Base-by-base conservation (phyloP, 139 green algal species). In the Protoeuglena noctilucae region DNA sequence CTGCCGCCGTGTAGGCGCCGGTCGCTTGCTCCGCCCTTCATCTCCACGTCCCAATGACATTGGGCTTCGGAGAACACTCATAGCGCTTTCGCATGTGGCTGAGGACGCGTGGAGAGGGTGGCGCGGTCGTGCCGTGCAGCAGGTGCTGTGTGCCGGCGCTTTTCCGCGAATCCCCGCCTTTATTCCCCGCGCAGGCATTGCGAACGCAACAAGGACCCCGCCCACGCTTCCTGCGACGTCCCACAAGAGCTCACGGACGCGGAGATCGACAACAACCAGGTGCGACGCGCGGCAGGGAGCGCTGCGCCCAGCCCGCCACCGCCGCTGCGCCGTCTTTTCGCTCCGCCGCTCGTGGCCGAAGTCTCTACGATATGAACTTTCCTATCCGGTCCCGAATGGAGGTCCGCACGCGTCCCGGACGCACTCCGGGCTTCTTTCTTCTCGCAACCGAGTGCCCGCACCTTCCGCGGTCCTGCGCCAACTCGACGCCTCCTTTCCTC, bases 181-280 rank as follows among this genome's bases (percentile, higher is more conserved):
- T n/a, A n/a, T 24, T 55, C 19, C 7, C 17, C 49, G 25, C 34
- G 57, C 67, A 93, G 83, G 83, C 79, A 72, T 59, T 95, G 86
- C 58, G 56, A 80, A 12, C 19, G 75, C 46, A 95, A 93, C 51
- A 75, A 80, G 4, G 72, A 89, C 63, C 18, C 55, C 19, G 40
- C 30, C 0, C 85, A 82, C 45, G 70, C 70, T 22, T 78, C 43
- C 40, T 95, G 86, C 64, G 63, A 64, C 18, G 65, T 76, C 0
- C 66, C 76, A 4, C 86, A 95, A 55, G 86, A 95, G 68, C 63
- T 93, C 4, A 73, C 75, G 0, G 72, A 93, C 43, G 69, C 82
- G 39, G 71, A 93, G 46, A 95, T 95, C 47, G 86, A 95, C 50
- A 27, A 60, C 51, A 43, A 43, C 9, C 34, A 43, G 34, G 34